Evolutionary conservation across 2,329 filamentous ascomycete species (phyloP), one percentile per base, ranked within the genome.

Genomic region (Apiospora arundinis): DNA sequence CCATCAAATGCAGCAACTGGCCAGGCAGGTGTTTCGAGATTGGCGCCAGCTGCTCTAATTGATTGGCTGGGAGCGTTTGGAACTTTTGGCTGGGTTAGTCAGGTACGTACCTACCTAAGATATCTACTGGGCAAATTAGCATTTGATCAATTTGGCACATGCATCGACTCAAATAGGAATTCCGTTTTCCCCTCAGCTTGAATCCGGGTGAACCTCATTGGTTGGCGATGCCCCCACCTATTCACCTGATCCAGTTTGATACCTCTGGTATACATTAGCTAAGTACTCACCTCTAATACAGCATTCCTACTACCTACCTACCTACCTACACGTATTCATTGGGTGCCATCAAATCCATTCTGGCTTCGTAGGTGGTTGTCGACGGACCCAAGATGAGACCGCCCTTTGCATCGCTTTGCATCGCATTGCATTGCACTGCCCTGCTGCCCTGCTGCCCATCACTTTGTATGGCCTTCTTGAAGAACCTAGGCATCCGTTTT

Each of bases 1-100:
- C 32, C 46, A 40, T 56, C 46, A 40, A 42, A 48, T 32, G 25
- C 46, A 40, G 42, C 32, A 40, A 25, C 32, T 32, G 45, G 67
- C 56, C 32, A 63, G 46, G 67, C 45, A 49, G 32, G 37, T 52
- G 67, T 69, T 52, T 69, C 45, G 45, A 25, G 46, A 69, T 63
- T 32, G 67, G 67, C 67, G 46, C 46, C 45, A 69, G 67, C 44
- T 46, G 67, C 25, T 40, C 6, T 1, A n/a, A 18, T 32, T 46
- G 67, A 69, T 69, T 69, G 67, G 67, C 67, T 56, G 46, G 4
- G 25, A 56, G 46, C 32, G 28, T 49, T 56, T 49, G 46, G 21
- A 21, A 21, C 21, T 14, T 28, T 6, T 25, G 48, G 32, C 21
- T 25, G n/a, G n/a, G 11, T 52, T 23, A 32, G 32, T 6, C 6